Evolutionary conservation across 2,329 filamentous ascomycete genomes (phyloP).

Genomic region (Nothomitra cinnamomea): DNA sequence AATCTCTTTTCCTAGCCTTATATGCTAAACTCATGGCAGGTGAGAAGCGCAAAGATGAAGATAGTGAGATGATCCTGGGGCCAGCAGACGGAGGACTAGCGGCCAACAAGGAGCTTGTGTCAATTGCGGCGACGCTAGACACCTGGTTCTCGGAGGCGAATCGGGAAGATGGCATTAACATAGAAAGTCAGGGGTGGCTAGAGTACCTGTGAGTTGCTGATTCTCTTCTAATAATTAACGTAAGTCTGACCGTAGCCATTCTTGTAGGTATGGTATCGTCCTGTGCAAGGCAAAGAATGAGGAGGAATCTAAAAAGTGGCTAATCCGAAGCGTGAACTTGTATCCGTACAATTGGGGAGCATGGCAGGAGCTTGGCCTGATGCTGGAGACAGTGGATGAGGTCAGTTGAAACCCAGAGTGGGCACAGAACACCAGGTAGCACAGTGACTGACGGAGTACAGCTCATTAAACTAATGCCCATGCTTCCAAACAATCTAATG

Average conservation of each 20-base stretch:
- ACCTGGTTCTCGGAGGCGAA: slow-evolving; percentile 56
- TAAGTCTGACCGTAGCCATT: neutral
- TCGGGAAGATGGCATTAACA: slow-evolving; percentile 27
- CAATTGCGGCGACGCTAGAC: slow-evolving; percentile 59
- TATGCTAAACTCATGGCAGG: slow-evolving; percentile 89
- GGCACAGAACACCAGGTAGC: neutral
- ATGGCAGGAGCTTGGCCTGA: slow-evolving; percentile 78
- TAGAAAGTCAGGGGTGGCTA: slow-evolving; percentile 75
- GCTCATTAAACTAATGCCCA: slow-evolving; percentile 53
- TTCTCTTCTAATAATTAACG: too few relatives aligned
- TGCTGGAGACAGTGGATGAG: slow-evolving; percentile 67
- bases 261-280: slow-evolving; percentile 56
- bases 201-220: slow-evolving; percentile 51
- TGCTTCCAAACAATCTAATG: slow-evolving; percentile 78
- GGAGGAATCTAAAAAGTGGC: slow-evolving; percentile 63
- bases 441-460: slow-evolving; percentile 20
- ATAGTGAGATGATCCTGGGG: slow-evolving; percentile 92
- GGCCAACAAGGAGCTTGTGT: slow-evolving; percentile 67
- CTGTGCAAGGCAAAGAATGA: slow-evolving; percentile 85
- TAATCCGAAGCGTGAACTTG: slow-evolving; percentile 74
- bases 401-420: slow-evolving; percentile 31
- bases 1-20: slow-evolving; percentile 76
- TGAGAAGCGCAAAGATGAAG: slow-evolving; percentile 91
- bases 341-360: slow-evolving; percentile 96
- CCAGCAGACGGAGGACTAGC: slow-evolving; percentile 77